phyloP scores from a whole-genome alignment of 2,329 filamentous ascomycete genomes.

The Beauveria medogensis region DNA sequence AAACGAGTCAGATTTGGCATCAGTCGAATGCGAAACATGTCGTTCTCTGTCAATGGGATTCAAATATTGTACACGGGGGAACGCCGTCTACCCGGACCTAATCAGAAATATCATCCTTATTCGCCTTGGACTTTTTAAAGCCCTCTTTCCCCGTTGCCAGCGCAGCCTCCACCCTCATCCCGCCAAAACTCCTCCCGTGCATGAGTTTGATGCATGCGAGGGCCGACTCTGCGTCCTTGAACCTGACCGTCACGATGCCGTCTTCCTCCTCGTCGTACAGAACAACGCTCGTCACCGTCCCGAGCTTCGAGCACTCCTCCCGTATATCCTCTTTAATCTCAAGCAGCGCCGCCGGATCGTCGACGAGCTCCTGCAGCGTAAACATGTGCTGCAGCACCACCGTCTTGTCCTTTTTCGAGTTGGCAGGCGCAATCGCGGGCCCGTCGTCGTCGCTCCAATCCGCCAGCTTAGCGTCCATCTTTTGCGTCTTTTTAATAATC shows the following conservation, averaged over 20 bases:
- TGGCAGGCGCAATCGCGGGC: constrained; percentile 36
- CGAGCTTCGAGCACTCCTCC: constrained; percentile 80
- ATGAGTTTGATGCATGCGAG: constrained; percentile 64
- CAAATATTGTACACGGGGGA: neutral
- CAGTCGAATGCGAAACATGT: neutral
- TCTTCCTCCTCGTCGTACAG: constrained; percentile 81
- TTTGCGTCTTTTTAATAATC: constrained; percentile 84
- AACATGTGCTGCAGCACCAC: constrained; percentile 94
- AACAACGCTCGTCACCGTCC: constrained; percentile 82
- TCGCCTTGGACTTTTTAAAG: constrained; percentile 60
- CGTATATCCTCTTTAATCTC: constrained; percentile 94
- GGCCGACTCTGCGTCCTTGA: constrained; percentile 63
- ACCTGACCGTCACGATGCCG: constrained; percentile 80
- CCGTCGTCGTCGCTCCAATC: constrained; percentile 93
- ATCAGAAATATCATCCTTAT: constrained; percentile 31
- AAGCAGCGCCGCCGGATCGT: constrained; percentile 72
- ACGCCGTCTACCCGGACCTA: neutral
- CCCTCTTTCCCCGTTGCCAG: constrained; percentile 63
- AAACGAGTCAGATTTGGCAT: no score
- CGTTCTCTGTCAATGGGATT: neutral
- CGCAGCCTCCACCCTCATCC: constrained; percentile 62
- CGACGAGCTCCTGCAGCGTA: constrained; percentile 72
- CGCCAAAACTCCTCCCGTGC: constrained; percentile 73
- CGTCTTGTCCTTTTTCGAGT: constrained; percentile 60
- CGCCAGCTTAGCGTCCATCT: constrained; percentile 81